Percentiles rank a stretch among this genome's conserved stretches.
Evolutionary conservation across 768 basidiomycete species (phyloP).

Genomic region (Boletus sensibilis): DNA sequence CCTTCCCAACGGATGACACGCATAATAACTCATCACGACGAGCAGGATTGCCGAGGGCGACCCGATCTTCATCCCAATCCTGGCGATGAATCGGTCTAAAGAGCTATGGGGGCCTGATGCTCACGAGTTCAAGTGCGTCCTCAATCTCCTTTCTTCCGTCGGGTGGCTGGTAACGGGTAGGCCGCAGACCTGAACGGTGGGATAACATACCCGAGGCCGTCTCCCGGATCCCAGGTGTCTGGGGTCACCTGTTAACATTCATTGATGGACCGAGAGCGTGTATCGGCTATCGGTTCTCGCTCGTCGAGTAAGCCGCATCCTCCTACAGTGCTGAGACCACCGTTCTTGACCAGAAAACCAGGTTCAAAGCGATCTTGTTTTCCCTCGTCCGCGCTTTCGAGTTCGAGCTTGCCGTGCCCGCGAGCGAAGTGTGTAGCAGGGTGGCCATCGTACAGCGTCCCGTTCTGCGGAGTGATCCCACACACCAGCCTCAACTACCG

Average conservation of each 20-base stretch:
- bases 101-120: constrained; percentile 65
- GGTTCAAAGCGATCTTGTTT: constrained; percentile 47
- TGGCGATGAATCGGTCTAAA: constrained; percentile 50
- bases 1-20: not conserved
- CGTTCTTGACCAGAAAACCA: constrained; percentile 2
- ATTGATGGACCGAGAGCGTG: constrained; percentile 63
- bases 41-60: constrained; percentile 46
- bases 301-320: constrained; percentile 46
- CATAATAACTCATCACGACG: not conserved
- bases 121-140: constrained; percentile 52
- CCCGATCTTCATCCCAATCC: constrained; percentile 49
- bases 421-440: constrained; percentile 35
- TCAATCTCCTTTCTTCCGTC: not conserved
- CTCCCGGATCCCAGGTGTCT: constrained; percentile 53
- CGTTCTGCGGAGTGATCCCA: constrained; percentile 39
- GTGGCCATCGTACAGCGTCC: constrained; percentile 43
- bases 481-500: constrained; percentile 45
- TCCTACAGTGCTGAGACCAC: not conserved
- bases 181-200: constrained; percentile 65
- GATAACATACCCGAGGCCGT: constrained; percentile 43
- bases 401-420: constrained; percentile 53
- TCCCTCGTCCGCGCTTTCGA: constrained; percentile 50
- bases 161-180: not conserved
- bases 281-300: constrained; percentile 64
- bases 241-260: constrained; percentile 60